Evolutionary conservation across 768 basidiomycete species (phyloP), one percentile per base, ranked within the genome.

Genomic region (Lactarius evosmus): DNA sequence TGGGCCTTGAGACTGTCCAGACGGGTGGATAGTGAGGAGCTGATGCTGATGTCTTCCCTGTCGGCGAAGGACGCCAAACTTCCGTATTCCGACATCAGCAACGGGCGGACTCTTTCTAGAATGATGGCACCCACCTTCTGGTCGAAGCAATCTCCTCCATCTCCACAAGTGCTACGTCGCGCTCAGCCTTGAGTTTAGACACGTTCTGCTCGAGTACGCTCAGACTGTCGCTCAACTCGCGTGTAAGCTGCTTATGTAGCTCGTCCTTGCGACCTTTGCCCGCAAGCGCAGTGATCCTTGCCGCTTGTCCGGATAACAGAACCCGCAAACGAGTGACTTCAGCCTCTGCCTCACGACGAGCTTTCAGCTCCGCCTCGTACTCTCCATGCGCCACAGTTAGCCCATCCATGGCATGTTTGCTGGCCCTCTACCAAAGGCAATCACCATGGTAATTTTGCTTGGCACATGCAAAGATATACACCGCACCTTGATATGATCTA

Each of bases 131-230:
- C 55, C 69, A 95, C 94, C 82, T 85, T 72, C 85, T 91, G 0
- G 82, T 83, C 22, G 83, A 84, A 22, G 86, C 83, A 36, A 99
- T 79, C 75, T 98, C 95, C 71, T 96, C 95, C 40, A 98, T 85
- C 74, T 99, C 96, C 0, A 94, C 95, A 62, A 98, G 75, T 12
- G 92, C 84, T 78, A 98, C 84, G 70, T 98, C 97, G 33, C 96
- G 82, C 74, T 99, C 92, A 0, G 87, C 92, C 71, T 85, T 89
- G 59, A 99, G 78, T 69, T 88, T 89, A 8, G 93, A 93, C 7
- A 98, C 78, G 71, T 96, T 89, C 52, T 84, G 84, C 76, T 95
- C 95, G 56, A 98, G 80, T 6, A 82, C 86, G 55, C 84, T 83
- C 46, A 99, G 78, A 68, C 82, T 91, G 64, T 86, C 84, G 62